Percentiles rank a stretch among this genome's conserved stretches.
phyloP scores from a whole-genome alignment of 192 early-diverging fungal genomes.

The Entrophospora sp. region DNA sequence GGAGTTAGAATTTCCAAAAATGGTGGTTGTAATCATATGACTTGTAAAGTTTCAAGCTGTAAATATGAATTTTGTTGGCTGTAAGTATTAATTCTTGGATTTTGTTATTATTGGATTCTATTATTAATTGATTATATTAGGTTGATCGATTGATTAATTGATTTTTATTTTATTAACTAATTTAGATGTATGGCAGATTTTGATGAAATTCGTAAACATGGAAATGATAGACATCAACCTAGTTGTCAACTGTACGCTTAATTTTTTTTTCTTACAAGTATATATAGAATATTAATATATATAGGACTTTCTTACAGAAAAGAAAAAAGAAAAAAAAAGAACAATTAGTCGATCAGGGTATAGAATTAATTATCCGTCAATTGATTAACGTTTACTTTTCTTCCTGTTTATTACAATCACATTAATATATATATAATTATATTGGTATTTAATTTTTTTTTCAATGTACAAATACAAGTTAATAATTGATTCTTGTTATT shows the following conservation, averaged over 20 bases:
- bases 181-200: constrained; percentile 1
- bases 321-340: no score
- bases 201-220: not conserved
- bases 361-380: no score
- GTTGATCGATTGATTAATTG: not conserved
- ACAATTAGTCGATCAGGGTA: no score
- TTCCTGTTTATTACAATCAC: no score
- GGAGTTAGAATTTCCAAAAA: constrained; percentile 1
- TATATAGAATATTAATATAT: no score
- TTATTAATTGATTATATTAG: not conserved
- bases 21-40: constrained; percentile 21
- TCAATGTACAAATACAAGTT: no score
- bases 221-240: not conserved
- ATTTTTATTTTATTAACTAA: not conserved
- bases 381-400: no score
- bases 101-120: not conserved
- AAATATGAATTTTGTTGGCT: constrained; percentile 18
- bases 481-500: no score
- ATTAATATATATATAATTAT: no score
- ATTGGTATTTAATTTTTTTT: no score
- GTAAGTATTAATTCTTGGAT: not conserved
- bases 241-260: not conserved
- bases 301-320: no score
- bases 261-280: no score
- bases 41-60: not conserved